Conservation (phyloP, 1,284 basidiomycete species). For the Xanthoconium separans region DNA sequence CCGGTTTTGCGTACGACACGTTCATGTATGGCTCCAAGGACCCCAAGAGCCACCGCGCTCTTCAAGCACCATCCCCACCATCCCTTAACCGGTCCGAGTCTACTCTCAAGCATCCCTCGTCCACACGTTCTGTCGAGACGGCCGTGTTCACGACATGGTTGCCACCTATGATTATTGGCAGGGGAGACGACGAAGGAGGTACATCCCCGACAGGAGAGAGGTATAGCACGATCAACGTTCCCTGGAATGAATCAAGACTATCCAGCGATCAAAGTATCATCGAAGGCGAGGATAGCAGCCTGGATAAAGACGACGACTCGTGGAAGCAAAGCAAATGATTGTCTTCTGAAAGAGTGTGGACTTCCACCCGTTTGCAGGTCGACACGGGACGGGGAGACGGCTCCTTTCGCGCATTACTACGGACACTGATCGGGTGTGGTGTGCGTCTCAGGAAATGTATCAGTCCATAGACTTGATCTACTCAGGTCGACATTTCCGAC, state of each 20-base stretch:
- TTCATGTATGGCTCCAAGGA: constrained; percentile 10
- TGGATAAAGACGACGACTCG: too few relatives aligned
- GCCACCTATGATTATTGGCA: background rate
- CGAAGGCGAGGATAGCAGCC: background rate
- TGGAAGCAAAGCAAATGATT: background rate
- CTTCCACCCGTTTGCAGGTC: background rate
- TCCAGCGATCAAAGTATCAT: background rate
- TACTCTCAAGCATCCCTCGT: background rate
- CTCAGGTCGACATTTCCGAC: too few relatives aligned
- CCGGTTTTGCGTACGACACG: constrained; percentile 20
- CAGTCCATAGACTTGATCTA: too few relatives aligned
- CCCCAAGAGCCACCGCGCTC: background rate
- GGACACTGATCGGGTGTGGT: too few relatives aligned
- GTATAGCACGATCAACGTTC: constrained; percentile 1
- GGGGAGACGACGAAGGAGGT: background rate
- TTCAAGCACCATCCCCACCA: background rate
- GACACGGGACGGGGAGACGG: background rate
- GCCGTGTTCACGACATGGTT: constrained; percentile 9
- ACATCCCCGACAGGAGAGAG: too few relatives aligned
- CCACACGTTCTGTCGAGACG: constrained; percentile 6
- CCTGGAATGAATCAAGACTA: background rate
- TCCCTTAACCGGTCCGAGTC: background rate
- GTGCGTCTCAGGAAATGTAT: too few relatives aligned
- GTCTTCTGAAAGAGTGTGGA: background rate
- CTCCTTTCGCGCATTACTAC: too few relatives aligned